Conservation (phyloP, 164 flowering plant genomes). For the Tetracentron sinense region DNA sequence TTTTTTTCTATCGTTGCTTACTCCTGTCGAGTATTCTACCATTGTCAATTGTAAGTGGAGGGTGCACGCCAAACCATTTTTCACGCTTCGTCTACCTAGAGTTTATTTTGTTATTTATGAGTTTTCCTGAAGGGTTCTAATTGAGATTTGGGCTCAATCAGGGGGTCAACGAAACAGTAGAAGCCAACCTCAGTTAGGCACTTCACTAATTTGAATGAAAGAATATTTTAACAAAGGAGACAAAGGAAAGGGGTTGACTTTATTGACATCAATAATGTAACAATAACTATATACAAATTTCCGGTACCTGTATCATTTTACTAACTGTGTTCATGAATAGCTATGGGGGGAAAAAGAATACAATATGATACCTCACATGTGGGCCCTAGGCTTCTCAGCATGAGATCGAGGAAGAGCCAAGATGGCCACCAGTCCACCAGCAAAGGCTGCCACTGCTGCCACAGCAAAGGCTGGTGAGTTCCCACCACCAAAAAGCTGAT, state of each 20-base stretch:
- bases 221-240: not conserved
- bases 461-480: conserved; percentile 81
- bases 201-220: not conserved
- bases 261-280: not conserved
- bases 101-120: not conserved
- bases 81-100: conserved; percentile 1
- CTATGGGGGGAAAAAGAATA: not conserved
- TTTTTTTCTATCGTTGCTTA: not conserved
- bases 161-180: conserved; percentile 1
- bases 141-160: too few species aligned
- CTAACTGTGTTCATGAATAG: conserved; percentile 7
- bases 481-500: conserved; percentile 89
- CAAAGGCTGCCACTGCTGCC: conserved; percentile 63
- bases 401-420: conserved; percentile 70
- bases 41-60: not conserved
- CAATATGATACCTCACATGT: conserved; percentile 31
- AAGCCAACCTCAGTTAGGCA: not conserved
- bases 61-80: not conserved
- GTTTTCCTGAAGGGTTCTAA: too few species aligned
- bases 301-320: not conserved
- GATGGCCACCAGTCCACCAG: conserved; percentile 69
- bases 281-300: conserved; percentile 21
- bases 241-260: conserved; percentile 4
- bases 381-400: conserved; percentile 48
- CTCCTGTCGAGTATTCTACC: not conserved